Evolutionary conservation across 192 early-diverging fungal species (phyloP), one percentile per base, ranked within the genome.

Genomic region (Umbelopsis vinacea): DNA sequence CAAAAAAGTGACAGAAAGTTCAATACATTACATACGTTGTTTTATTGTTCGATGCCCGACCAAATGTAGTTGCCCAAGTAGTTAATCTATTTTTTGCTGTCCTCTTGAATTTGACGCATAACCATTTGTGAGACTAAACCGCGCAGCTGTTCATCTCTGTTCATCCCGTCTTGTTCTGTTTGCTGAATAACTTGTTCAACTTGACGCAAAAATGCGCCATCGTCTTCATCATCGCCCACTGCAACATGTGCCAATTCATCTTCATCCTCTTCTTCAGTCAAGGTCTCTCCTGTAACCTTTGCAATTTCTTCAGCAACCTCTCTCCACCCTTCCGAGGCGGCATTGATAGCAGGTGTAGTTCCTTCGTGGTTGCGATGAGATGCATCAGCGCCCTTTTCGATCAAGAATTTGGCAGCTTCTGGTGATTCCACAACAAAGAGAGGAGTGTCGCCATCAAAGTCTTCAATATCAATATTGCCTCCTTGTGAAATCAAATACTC

Each of bases 371-470:
- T 97, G 45, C 69, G 57, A 53, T 71, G 76, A 2, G 68, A 78
- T 14, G 88, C 77, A 71, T 94, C 89, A 9, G 94, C 94, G 14
- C 94, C 94, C 33, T 83, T 79, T 52, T 88, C 83, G 38, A 94
- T 71, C 35, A 96, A 74, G 26, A 89, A 75, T 69, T 85, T 48
- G 24, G 91, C 93, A 46, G 87, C 87, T n/a, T 86, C 89, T 14
- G 85, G 82, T 50, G 89, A 88, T 68, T 94, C 93, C 60, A 84
- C 86, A 14, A 90, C 84, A 71, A 90, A 92, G 46, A 96, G 81
- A 7, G 93, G 93, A 26, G 93, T 94, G 71, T 96, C 95, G 46
- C 91, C 89, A 23, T 96, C 95, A 19, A 79, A 63, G 75, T 96
- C 95, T 24, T 78, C 78, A 38, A 95, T 81, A 74, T 93, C 89